Percentiles rank a stretch among this genome's conserved stretches.
phyloP scores from a whole-genome alignment of 345 rosid genomes.

The Arabis hirsuta region DNA sequence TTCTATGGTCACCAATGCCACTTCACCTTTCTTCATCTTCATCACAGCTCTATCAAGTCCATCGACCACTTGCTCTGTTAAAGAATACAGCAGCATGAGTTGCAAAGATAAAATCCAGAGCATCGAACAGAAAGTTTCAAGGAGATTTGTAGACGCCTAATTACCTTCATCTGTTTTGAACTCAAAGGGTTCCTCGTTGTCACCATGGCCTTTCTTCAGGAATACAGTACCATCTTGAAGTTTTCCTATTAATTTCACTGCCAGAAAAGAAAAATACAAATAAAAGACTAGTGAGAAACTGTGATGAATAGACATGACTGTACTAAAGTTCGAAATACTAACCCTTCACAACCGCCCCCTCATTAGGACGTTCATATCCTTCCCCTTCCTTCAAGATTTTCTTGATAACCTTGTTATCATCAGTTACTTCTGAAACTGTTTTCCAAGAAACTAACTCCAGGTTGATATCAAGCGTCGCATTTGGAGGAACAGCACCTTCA shows the following conservation, averaged over 20 bases:
- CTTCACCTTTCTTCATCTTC: conserved; percentile 93
- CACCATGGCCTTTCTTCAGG: conserved; percentile 74
- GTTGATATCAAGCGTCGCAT: conserved; percentile 62
- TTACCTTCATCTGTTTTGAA: conserved; percentile 91
- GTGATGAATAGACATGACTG: not conserved
- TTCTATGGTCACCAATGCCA: conserved; percentile 66
- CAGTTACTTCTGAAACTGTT: conserved; percentile 76
- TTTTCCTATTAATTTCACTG: conserved; percentile 91
- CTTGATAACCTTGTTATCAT: conserved; percentile 82
- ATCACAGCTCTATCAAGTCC: conserved; percentile 87
- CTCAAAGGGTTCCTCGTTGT: conserved; percentile 68
- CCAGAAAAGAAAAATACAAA: conserved; percentile 14
- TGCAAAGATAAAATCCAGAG: not conserved
- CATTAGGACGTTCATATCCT: conserved; percentile 83
- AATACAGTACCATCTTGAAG: conserved; percentile 80
- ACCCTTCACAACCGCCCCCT: conserved; percentile 81
- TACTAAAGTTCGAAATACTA: not conserved
- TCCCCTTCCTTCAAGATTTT: conserved; percentile 88
- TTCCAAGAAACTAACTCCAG: conserved; percentile 89
- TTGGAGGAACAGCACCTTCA: conserved; percentile 80
- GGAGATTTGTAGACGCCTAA: not conserved
- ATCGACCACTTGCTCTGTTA: conserved; percentile 82
- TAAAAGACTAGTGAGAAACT: conserved; percentile 1
- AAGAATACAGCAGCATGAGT: conserved; percentile 16
- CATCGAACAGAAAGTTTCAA: not conserved